Conservation (phyloP, 176 grass and related monocot genomes). For the Carex kokanica region DNA sequence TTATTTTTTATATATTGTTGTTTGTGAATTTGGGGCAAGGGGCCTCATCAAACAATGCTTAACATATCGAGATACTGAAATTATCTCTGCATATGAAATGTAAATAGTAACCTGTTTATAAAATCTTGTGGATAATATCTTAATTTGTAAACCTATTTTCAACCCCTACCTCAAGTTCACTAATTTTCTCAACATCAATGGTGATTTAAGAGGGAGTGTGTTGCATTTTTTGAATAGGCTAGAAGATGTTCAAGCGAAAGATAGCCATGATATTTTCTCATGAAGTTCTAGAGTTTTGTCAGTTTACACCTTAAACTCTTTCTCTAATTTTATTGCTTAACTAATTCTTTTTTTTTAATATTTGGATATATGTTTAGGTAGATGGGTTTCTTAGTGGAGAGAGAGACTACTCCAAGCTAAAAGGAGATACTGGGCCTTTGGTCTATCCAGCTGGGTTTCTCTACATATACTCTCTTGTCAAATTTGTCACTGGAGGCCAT, state of each 20-base stretch:
- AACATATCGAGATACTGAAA: no score
- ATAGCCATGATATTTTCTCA: neutral
- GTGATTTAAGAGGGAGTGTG: neutral
- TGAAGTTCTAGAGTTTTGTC: neutral
- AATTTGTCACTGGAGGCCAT: slow-evolving; percentile 65
- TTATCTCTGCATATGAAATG: no score
- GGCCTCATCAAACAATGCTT: no score
- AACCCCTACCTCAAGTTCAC: neutral
- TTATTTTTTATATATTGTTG: no score
- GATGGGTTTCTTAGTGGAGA: slow-evolving; percentile 76
- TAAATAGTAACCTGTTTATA: no score
- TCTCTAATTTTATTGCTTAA: neutral
- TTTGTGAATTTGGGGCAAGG: no score
- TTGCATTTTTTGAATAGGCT: neutral
- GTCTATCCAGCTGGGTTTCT: slow-evolving; percentile 97
- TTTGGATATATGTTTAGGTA: slow-evolving; percentile 35
- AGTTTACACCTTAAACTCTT: neutral
- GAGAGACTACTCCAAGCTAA: slow-evolving; percentile 86
- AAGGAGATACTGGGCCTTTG: slow-evolving; percentile 90
- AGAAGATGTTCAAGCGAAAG: neutral
- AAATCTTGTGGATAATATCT: neutral
- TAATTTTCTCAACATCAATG: neutral
- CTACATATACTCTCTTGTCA: slow-evolving; percentile 72
- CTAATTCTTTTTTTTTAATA: neutral
- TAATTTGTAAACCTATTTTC: neutral